Evolutionary conservation across 1,284 basidiomycete species (phyloP), one percentile per base, ranked within the genome.

Genomic region (Ceratobasidium sp.): DNA sequence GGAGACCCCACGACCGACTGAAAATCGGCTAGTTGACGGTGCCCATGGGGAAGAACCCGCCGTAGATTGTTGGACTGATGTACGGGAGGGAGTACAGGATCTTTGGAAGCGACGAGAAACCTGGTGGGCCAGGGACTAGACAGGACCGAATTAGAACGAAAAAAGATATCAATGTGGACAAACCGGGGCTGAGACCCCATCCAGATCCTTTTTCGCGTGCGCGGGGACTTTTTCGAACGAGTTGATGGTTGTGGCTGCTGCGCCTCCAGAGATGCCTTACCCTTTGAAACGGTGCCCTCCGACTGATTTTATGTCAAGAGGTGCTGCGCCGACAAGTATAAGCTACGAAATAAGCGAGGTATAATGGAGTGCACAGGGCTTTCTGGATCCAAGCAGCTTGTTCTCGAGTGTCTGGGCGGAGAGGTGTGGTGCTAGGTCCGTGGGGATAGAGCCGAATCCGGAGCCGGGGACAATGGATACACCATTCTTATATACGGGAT

Each of bases 361-460:
- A 35, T 20, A 5, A n/a, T 54, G 20, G 85, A 6, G 84, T 82
- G 38, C 18, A 64, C 60, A n/a, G 41, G 46, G 23, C n/a, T 44
- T 1, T 2, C 73, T 84, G 85, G 27, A 85, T 83, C 5, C 82
- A 82, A 14, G 85, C 79, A 23, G 83, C 78, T 14, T 81, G 81
- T 27, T 80, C 81, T 89, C 88, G 69, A 89, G 84, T 0, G 86
- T 88, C 66, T 85, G 86, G 87, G 88, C 16, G 89, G n/a, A 86
- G 68, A 93, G 85, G 83, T 89, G 91, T 0, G 90, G 89, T 5
- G 87, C 83, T 33, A 92, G 82, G 83, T 95, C 94, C 14, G 90
- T 90, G 1, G 93, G 93, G 16, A 93, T 82, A n/a, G 92, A 92
- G 83, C 95, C 94, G 80, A 93, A 89, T 0, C 92, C 94, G 78